Conservation (phyloP, 2,329 filamentous ascomycete genomes). For the Nakataea oryzae region DNA sequence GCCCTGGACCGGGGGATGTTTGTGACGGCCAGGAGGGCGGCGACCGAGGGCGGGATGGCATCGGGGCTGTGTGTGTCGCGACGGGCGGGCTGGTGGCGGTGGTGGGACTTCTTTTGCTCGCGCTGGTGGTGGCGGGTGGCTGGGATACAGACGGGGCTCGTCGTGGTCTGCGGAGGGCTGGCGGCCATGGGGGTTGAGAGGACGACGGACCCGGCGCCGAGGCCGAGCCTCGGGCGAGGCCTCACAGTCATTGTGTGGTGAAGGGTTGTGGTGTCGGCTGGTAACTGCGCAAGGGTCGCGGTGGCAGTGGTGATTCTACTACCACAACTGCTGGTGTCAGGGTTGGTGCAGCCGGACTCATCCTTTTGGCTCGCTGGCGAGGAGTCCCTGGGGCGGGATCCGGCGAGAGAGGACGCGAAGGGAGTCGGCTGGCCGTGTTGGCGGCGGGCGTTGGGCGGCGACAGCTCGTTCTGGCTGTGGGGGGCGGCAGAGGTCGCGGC, state of each 20-base stretch:
- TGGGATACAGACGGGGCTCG: constrained; percentile 46
- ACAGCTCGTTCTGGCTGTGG: background rate
- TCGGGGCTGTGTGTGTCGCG: constrained; percentile 33
- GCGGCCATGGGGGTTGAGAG: background rate
- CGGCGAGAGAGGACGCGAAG: background rate
- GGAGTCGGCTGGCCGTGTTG: background rate
- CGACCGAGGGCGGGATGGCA: constrained; percentile 46
- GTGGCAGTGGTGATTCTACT: background rate
- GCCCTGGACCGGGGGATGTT: constrained; percentile 42
- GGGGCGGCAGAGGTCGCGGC: background rate
- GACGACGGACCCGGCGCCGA: background rate
- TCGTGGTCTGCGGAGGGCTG: constrained; percentile 19
- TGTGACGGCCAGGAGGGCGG: constrained; percentile 50
- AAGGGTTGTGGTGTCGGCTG: background rate
- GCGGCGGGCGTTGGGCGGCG: too few species aligned
- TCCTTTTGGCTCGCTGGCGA: background rate
- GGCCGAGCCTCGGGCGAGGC: background rate
- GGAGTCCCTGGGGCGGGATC: background rate
- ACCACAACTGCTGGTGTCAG: background rate
- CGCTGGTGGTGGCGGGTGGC: constrained; percentile 26
- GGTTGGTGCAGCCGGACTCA: background rate
- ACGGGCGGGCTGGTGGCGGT: constrained; percentile 12
- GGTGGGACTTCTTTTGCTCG: constrained; percentile 11
- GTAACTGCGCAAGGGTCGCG: background rate
- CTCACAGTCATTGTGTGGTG: background rate